Base-by-base conservation (phyloP, 371 early-diverging fungal genomes). In the Coemansia sp. region DNA sequence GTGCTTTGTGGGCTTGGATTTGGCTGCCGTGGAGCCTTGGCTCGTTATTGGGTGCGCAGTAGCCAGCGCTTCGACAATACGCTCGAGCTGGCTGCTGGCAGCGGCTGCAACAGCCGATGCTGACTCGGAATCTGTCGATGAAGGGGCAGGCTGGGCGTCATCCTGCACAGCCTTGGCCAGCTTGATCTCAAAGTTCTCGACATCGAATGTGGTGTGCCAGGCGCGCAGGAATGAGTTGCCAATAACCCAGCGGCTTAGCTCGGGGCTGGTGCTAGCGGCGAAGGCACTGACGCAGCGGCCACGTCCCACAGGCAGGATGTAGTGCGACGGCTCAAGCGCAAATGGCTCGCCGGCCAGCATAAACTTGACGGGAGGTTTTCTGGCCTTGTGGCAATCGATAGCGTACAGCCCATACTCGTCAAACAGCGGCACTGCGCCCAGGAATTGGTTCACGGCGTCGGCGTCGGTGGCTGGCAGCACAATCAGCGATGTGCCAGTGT, bases 341-440 rank as follows among this genome's bases (percentile, higher is more conserved):
- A 79, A 75, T 20, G 57, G 38, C 52, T 70, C 62, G 49, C 66
- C 79, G 10, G 65, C 79, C 16, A 79, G 40, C 14, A 48, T 51
- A 52, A 79, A 61, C 51, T 55, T 57, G 11, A 78, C 52, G 1
- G 71, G 53, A 35, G 77, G 75, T 63, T 70, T 66, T 62, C 64
- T 55, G 33, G 9, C 39, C 34, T 55, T 61, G 42, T 59, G 51
- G 57, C 79, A 79, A 43, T 69, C 64, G 11, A 79, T 77, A 2
- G 60, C 61, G 50, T 69, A 79, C n/a, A 79, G 57, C 4, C 71
- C 69, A 30, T 63, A 63, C 31, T 63, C 66, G 56, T 85, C 81
- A 72, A 81, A 87, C 69, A 86, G 85, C 83, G 92, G 91, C 69
- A 84, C 88, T 12, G 80, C 80, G 0, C 79, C 76, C 5, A 80